Conservation (phyloP, 371 early-diverging fungal species). For the Actinomucor elegans region DNA sequence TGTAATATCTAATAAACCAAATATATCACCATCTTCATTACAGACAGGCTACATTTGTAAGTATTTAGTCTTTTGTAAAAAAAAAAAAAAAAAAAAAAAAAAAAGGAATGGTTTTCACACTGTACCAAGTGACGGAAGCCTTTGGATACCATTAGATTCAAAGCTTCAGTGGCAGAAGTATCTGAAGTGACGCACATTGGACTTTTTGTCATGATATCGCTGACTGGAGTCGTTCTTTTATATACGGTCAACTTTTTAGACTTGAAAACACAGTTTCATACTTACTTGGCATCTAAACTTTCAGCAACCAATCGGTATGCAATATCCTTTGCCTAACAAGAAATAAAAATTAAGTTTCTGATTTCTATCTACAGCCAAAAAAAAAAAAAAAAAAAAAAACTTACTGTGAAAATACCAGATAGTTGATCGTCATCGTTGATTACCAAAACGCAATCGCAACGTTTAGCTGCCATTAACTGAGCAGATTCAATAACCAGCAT, state of each 20-base stretch:
- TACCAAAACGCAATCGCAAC: slow-evolving; percentile 92
- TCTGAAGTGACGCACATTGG: slow-evolving; percentile 86
- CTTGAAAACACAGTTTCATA: too few relatives aligned
- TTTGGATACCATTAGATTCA: slow-evolving; percentile 90
- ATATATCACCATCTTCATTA: slow-evolving; percentile 82
- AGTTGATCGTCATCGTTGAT: slow-evolving; percentile 91
- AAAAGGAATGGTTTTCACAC: too few relatives aligned
- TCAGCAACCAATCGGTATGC: slow-evolving; percentile 52
- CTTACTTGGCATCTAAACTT: slow-evolving; percentile 44
- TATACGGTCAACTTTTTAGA: too few relatives aligned
- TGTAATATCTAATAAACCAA: slow-evolving; percentile 92
- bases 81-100: too few relatives aligned
- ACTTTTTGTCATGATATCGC: slow-evolving; percentile 88
- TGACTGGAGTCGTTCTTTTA: slow-evolving; percentile 66
- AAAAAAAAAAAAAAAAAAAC: too few relatives aligned
- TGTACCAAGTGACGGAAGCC: slow-evolving; percentile 90
- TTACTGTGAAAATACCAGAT: slow-evolving; percentile 90
- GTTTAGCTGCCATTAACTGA: slow-evolving; percentile 97
- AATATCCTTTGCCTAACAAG: slow-evolving; percentile 50
- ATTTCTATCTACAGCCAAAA: too few relatives aligned
- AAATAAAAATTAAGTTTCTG: not conserved
- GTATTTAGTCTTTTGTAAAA: not conserved
- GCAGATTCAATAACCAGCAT: slow-evolving; percentile 91
- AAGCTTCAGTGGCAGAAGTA: slow-evolving; percentile 87
- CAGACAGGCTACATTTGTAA: slow-evolving; percentile 48